phyloP scores from a whole-genome alignment of 139 green algal species.

The Chlamydomonas incerta region DNA sequence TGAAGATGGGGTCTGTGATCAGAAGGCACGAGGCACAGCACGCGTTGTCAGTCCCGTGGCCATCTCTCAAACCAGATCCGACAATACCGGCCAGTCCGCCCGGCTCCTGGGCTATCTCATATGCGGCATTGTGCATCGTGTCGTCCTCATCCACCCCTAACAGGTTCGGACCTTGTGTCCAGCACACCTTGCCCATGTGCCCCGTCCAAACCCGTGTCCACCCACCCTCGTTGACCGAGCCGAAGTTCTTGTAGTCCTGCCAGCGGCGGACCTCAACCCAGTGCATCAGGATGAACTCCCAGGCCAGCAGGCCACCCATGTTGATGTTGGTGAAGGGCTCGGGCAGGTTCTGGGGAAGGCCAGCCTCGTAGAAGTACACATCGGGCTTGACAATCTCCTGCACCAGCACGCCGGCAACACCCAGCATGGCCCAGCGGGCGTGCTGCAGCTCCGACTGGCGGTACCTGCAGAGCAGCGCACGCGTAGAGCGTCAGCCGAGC shows the following conservation, averaged over 20 bases:
- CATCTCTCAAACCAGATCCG: too few species aligned
- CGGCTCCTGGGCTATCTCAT: too few species aligned
- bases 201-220: neutral
- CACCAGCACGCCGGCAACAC: conserved; percentile 71
- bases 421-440: conserved; percentile 77
- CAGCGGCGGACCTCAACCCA: conserved; percentile 88
- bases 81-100: too few species aligned
- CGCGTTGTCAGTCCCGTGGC: too few species aligned
- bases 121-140: too few species aligned
- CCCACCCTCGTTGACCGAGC: conserved; percentile 71
- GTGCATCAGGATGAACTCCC: conserved; percentile 85
- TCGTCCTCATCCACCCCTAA: too few species aligned
- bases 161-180: too few species aligned
- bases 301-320: conserved; percentile 79
- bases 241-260: conserved; percentile 88
- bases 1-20: conserved; percentile 74
- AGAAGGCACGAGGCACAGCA: too few species aligned
- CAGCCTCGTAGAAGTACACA: conserved; percentile 81
- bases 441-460: conserved; percentile 83
- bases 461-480: conserved; percentile 64
- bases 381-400: conserved; percentile 74
- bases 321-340: conserved; percentile 83
- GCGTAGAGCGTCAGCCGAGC: too few species aligned
- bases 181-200: too few species aligned
- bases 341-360: conserved; percentile 76